These are phyloP conservation scores for Pythium guiyangense DNA, from an alignment of 352 stramenopile species.

Conservation along the genomic window DNA sequence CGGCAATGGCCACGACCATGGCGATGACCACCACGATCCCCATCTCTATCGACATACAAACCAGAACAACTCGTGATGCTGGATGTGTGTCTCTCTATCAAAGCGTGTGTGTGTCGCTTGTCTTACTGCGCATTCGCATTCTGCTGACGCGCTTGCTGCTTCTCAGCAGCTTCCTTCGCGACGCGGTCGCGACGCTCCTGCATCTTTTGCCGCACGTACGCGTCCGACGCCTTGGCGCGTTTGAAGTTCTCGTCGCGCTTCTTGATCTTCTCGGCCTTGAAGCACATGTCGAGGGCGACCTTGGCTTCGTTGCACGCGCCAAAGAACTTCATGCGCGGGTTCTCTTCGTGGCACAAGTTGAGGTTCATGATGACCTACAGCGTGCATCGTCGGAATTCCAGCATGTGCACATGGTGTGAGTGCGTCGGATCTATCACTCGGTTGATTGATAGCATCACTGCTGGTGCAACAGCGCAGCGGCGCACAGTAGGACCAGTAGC, in stretches of 20 bases:
- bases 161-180: slow-evolving; percentile 11
- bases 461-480: neutral
- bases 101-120: neutral
- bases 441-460: no score
- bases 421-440: neutral
- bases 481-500: neutral
- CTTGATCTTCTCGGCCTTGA: slow-evolving; percentile 63
- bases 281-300: slow-evolving; percentile 70
- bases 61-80: no score
- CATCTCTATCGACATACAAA: no score
- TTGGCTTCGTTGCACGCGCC: slow-evolving; percentile 71
- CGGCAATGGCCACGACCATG: no score
- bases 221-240: slow-evolving; percentile 58
- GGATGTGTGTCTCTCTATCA: no score
- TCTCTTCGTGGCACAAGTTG: slow-evolving; percentile 65
- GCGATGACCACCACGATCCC: no score
- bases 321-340: slow-evolving; percentile 76
- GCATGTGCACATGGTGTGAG: neutral
- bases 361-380: slow-evolving; percentile 70
- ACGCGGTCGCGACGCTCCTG: slow-evolving; percentile 53
- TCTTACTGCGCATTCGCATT: neutral
- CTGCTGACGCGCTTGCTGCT: slow-evolving; percentile 1
- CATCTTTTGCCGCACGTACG: slow-evolving; percentile 76
- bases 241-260: slow-evolving; percentile 62
- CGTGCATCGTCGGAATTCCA: neutral